Conservation (phyloP, 163 green algal genomes). For the Dunaliella salina region DNA sequence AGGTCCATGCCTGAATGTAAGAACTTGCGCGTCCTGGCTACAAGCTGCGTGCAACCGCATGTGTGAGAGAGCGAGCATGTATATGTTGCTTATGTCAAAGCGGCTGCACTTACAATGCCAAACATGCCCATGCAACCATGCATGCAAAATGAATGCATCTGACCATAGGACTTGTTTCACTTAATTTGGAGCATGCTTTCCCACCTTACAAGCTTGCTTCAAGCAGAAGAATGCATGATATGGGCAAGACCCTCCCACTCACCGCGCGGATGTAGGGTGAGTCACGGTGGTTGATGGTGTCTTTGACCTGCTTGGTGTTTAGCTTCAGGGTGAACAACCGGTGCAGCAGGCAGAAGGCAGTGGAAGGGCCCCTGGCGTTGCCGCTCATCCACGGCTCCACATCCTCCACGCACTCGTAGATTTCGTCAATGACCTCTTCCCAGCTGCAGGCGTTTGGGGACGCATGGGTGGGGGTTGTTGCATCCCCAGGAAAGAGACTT, state of each 20-base stretch:
- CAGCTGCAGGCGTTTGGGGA: conserved; percentile 19
- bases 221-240: not conserved
- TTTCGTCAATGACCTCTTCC: conserved; percentile 84
- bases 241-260: conserved; percentile 12
- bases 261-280: conserved; percentile 93
- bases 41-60: too few relatives aligned
- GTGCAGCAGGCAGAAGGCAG: conserved; percentile 90
- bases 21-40: too few relatives aligned
- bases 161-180: too few relatives aligned
- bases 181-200: too few relatives aligned
- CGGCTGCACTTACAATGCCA: not conserved
- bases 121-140: not conserved
- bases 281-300: conserved; percentile 80
- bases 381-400: conserved; percentile 96
- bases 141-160: too few relatives aligned
- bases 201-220: too few relatives aligned
- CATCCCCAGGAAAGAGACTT: too few relatives aligned
- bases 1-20: too few relatives aligned
- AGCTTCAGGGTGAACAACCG: conserved; percentile 73
- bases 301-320: conserved; percentile 61
- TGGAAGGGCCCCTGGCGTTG: conserved; percentile 85
- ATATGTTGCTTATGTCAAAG: not conserved
- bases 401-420: conserved; percentile 81
- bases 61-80: too few relatives aligned
- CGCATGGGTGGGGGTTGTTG: not conserved